phyloP scores from a whole-genome alignment of 306 rosid genomes.

The Comarum palustre region DNA sequence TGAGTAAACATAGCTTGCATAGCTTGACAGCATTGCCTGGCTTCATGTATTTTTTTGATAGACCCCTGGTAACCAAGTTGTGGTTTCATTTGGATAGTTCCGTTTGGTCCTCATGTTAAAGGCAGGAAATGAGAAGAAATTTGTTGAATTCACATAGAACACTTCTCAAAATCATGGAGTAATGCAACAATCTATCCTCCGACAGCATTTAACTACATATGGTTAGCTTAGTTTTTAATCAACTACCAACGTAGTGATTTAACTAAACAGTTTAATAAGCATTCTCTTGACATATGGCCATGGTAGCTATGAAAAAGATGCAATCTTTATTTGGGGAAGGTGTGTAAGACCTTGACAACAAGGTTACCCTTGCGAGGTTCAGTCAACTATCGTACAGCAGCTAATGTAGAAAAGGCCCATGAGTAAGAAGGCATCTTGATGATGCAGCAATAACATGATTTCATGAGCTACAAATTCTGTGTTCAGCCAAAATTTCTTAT shows the following conservation, averaged over 20 bases:
- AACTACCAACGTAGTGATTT: too few species aligned
- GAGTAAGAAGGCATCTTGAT: background rate
- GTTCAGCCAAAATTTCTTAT: constrained; percentile 71
- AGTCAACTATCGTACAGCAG: constrained; percentile 1
- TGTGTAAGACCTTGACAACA: background rate
- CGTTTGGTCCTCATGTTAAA: background rate
- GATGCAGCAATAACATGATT: constrained; percentile 16
- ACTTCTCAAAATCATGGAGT: too few species aligned
- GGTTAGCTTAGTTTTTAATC: background rate
- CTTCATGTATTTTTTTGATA: background rate
- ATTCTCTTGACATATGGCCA: too few species aligned
- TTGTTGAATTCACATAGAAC: too few species aligned
- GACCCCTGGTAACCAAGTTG: background rate
- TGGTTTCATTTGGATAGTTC: background rate
- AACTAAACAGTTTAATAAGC: too few species aligned
- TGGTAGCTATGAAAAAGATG: background rate
- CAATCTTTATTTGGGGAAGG: background rate
- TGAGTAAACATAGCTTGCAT: too few species aligned
- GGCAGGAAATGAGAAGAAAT: background rate
- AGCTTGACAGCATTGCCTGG: background rate
- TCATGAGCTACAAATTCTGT: constrained; percentile 34
- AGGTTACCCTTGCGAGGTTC: background rate
- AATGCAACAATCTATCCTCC: background rate
- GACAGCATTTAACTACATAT: background rate
- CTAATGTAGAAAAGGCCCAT: background rate